phyloP scores from a whole-genome alignment of 2,329 filamentous ascomycete species.

The Blastomyces silverae region DNA sequence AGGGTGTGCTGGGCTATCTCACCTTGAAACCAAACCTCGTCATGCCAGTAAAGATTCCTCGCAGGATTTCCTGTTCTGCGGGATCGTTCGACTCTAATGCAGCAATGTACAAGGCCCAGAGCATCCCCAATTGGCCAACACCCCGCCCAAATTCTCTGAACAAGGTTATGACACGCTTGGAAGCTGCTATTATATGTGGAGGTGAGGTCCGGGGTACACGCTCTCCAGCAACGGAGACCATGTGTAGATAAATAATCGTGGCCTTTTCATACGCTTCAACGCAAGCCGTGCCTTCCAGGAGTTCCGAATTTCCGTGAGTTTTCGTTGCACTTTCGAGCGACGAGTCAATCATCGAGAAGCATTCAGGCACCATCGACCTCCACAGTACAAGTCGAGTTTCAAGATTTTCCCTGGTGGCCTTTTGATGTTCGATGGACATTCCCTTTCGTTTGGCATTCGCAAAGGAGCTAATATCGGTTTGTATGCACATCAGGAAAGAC shows the following conservation, averaged over 20 bases:
- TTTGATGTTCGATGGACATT: neutral
- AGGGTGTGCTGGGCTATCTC: neutral
- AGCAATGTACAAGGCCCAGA: slow-evolving; percentile 34
- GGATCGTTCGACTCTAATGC: slow-evolving; percentile 30
- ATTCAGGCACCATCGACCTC: slow-evolving; percentile 4
- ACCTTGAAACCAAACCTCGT: slow-evolving; percentile 3
- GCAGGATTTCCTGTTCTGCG: slow-evolving; percentile 28
- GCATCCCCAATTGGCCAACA: slow-evolving; percentile 31
- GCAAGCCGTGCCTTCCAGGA: slow-evolving; percentile 33
- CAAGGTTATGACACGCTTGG: slow-evolving; percentile 29
- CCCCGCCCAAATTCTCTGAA: slow-evolving; percentile 30
- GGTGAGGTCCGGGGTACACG: slow-evolving; percentile 24
- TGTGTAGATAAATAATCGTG: slow-evolving; percentile 32
- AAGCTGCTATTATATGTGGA: slow-evolving; percentile 22
- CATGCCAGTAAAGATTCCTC: slow-evolving; percentile 18
- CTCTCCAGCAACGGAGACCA: slow-evolving; percentile 30
- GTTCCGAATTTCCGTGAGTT: slow-evolving; percentile 32
- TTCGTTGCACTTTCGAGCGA: slow-evolving; percentile 31
- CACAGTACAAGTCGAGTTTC: neutral
- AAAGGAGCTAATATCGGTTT: slow-evolving; percentile 1
- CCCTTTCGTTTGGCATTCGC: neutral
- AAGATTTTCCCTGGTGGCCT: neutral
- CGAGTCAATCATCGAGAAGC: neutral
- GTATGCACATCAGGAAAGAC: neutral
- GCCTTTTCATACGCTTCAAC: slow-evolving; percentile 36